Base-by-base conservation (phyloP, 2,329 filamentous ascomycete genomes). In the Colletotrichum sp. region DNA sequence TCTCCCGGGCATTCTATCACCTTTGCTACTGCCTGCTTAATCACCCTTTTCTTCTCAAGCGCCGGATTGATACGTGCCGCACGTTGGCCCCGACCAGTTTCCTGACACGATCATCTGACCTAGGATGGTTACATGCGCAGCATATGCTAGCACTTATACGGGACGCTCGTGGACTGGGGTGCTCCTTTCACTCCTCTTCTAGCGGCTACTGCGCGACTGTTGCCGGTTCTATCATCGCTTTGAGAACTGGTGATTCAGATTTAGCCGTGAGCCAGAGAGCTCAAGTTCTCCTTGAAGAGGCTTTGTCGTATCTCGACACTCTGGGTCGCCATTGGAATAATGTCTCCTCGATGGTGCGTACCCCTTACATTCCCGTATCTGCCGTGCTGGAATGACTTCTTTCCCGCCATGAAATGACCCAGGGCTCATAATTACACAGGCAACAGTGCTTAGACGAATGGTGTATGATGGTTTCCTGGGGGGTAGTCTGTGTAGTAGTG, bases 331-430 rank as follows among this genome's bases (percentile, higher is more conserved):
- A 59, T 59, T 59, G 55, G 55, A 59, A 59, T 0, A 59, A 59
- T 18, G 55, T 59, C 24, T 59, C 55, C 55, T 59, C 55, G 2
- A 59, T 59, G 55, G 24, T 59, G 12, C 55, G 55, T 59, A 6
- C 15, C 1, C 9, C 22, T 59, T 28, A 18, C 18, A 59, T 0
- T 8, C n/a, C 2, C 2, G 55, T 0, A 0, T 59, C 24, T 6
- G 55, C 13, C 8, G 1, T 18, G 24, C 15, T 28, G 2, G 1
- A 10, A 5, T 9, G 1, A 0, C 55, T 59, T 18, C 55, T 59
- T 59, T 28, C 24, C 22, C 4, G 1, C n/a, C 16, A 6, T 28
- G 55, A 59, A 2, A 6, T 18, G 15, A 6, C 4, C 7, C 0
- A 28, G 0, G 7, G 2, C 55, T 59, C 55, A 59, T 3, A 10